Conservation (phyloP, 225 moss, liverwort and hornwort genomes). For the Physcomitrellopsis africana region DNA sequence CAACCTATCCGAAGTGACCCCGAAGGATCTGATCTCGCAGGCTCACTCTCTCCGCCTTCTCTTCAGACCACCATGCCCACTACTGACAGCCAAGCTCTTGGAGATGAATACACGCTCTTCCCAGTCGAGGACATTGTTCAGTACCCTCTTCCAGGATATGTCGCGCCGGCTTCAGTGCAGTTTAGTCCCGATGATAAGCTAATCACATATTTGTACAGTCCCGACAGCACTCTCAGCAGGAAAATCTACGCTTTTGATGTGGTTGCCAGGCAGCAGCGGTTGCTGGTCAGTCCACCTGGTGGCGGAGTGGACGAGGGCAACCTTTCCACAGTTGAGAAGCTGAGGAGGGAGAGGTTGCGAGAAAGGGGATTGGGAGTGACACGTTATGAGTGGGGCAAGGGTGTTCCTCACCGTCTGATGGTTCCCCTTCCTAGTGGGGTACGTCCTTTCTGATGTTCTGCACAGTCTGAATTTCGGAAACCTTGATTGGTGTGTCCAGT, state of each 20-base stretch:
- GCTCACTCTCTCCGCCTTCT: constrained; percentile 49
- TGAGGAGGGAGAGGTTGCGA: constrained; percentile 89
- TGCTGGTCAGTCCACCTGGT: constrained; percentile 90
- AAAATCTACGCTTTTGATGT: constrained; percentile 98
- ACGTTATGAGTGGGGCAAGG: constrained; percentile 97
- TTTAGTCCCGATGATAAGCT: constrained; percentile 98
- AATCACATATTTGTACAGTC: constrained; percentile 91
- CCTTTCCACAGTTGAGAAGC: constrained; percentile 91
- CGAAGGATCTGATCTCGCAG: constrained; percentile 59
- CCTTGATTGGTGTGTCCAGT: neutral
- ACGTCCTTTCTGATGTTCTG: constrained; percentile 25
- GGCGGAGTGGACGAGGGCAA: constrained; percentile 98
- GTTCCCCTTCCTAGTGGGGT: constrained; percentile 99
- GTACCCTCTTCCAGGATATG: constrained; percentile 96
- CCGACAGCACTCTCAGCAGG: constrained; percentile 96
- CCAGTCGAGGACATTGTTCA: constrained; percentile 99
- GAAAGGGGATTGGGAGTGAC: constrained; percentile 98
- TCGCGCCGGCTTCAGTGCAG: constrained; percentile 94
- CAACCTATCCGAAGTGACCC: constrained; percentile 58
- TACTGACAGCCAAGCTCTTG: constrained; percentile 89
- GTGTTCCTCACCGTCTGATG: constrained; percentile 73
- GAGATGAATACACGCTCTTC: constrained; percentile 91
- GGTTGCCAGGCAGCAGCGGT: constrained; percentile 69
- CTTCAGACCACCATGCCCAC: constrained; percentile 82
- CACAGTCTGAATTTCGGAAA: too few relatives aligned